A percentile compares a stretch with the other conserved stretches of the same genome.
These are phyloP conservation scores for Aaosphaeria arxii DNA, from an alignment of 2,329 filamentous ascomycete genomes.

Conservation along the genomic window DNA sequence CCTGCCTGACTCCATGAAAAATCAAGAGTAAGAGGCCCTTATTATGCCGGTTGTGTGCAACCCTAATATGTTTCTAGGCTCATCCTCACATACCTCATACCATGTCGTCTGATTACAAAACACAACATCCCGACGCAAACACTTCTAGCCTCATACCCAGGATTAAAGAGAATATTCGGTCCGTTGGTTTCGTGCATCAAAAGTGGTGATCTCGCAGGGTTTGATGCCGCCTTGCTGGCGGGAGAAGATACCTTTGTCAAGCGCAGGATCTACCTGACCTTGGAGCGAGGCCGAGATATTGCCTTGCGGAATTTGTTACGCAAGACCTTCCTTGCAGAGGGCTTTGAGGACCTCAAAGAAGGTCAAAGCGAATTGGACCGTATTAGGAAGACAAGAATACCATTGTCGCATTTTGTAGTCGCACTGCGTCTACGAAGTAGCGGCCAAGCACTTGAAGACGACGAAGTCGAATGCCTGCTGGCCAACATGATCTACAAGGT, in stretches of 20 bases:
- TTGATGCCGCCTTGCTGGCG: conserved; percentile 75
- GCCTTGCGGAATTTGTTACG: conserved; percentile 86
- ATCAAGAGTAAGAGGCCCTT: conserved; percentile 67
- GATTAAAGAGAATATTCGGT: conserved; percentile 72
- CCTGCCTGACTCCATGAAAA: conserved; percentile 67
- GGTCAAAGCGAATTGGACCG: conserved; percentile 60
- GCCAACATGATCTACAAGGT: conserved; percentile 99
- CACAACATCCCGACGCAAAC: conserved; percentile 74
- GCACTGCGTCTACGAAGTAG: conserved; percentile 70
- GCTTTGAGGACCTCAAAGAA: conserved; percentile 72
- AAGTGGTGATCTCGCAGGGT: conserved; percentile 75
- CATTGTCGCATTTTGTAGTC: conserved; percentile 78
- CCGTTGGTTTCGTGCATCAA: conserved; percentile 78
- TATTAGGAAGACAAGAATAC: conserved; percentile 69
- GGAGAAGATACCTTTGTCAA: conserved; percentile 93
- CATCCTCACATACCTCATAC: conserved; percentile 92
- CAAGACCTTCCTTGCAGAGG: conserved; percentile 84
- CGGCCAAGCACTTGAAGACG: conserved; percentile 67
- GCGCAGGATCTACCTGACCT: conserved; percentile 86
- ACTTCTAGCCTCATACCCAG: conserved; percentile 73
- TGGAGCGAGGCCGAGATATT: conserved; percentile 89
- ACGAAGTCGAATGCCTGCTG: conserved; percentile 93
- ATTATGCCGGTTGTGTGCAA: conserved; percentile 7
- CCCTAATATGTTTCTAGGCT: conserved; percentile 53
- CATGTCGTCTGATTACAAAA: conserved; percentile 83